Percentiles rank a stretch among this genome's conserved stretches.
Conservation (phyloP, 768 basidiomycete species). For the Cystobasidiopsis lactophilus region DNA sequence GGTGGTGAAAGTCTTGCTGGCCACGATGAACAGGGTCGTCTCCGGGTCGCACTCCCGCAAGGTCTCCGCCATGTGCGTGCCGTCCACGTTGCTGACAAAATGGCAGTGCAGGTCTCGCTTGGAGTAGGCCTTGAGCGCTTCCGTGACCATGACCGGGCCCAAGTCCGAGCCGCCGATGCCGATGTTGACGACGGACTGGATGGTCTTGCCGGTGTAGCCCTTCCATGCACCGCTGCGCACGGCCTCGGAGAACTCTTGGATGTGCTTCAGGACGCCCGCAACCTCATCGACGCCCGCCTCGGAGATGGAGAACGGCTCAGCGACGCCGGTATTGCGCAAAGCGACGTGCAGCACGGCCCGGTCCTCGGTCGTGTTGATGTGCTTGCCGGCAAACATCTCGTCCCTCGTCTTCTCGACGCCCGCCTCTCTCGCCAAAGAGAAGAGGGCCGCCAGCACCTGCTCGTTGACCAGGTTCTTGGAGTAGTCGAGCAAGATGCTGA, state of each 20-base stretch:
- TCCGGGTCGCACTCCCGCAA: slow-evolving; percentile 62
- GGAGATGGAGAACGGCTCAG: slow-evolving; percentile 32
- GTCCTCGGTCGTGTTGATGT: slow-evolving; percentile 97
- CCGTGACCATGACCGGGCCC: slow-evolving; percentile 97
- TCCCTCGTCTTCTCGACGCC: slow-evolving; percentile 62
- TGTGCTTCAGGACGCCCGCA: slow-evolving; percentile 59
- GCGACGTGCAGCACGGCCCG: slow-evolving; percentile 92
- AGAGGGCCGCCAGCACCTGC: slow-evolving; percentile 53
- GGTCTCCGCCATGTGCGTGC: slow-evolving; percentile 84
- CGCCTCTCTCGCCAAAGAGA: slow-evolving; percentile 66
- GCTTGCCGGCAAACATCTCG: slow-evolving; percentile 83
- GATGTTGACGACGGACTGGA: slow-evolving; percentile 90
- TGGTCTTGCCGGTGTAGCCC: slow-evolving; percentile 88
- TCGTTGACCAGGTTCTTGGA: slow-evolving; percentile 89
- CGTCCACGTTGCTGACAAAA: slow-evolving; percentile 96
- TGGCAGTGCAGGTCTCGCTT: slow-evolving; percentile 66
- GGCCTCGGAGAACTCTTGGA: slow-evolving; percentile 65
- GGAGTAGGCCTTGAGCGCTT: slow-evolving; percentile 80
- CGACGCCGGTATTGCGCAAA: slow-evolving; percentile 40
- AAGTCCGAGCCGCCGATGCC: slow-evolving; percentile 97
- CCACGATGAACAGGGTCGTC: slow-evolving; percentile 88
- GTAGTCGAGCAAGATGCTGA: slow-evolving; percentile 78
- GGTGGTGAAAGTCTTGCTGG: slow-evolving; percentile 97
- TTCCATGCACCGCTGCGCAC: slow-evolving; percentile 78
- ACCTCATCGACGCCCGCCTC: slow-evolving; percentile 73